Conservation (phyloP, 345 rosid species). For the Syzygium oleosum region DNA sequence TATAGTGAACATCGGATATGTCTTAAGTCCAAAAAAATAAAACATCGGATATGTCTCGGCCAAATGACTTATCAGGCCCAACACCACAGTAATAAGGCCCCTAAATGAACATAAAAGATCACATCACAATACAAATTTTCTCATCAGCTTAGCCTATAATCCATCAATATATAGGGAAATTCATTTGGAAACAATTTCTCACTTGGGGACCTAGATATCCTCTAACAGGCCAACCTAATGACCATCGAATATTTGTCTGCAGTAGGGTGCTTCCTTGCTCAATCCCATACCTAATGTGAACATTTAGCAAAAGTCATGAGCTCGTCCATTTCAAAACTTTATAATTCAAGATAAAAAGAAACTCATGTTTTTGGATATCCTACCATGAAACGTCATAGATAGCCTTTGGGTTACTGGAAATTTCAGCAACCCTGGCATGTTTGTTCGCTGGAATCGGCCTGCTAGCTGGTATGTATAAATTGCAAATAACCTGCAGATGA, state of each 20-base stretch:
- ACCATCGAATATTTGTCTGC: conserved; percentile 71
- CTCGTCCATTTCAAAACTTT: not conserved
- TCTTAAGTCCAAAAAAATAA: conserved; percentile 11
- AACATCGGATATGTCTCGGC: conserved; percentile 90
- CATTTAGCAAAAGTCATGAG: not conserved
- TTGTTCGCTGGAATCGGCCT: conserved; percentile 87
- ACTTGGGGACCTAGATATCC: conserved; percentile 96
- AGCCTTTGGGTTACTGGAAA: conserved; percentile 39
- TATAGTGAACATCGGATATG: conserved; percentile 90
- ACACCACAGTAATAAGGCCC: conserved; percentile 94
- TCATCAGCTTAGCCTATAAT: not conserved
- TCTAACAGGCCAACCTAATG: conserved; percentile 98
- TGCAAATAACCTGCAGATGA: conserved; percentile 56
- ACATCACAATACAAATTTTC: not conserved
- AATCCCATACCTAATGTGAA: conserved; percentile 55
- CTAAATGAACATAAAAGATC: conserved; percentile 17
- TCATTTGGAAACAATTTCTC: not conserved
- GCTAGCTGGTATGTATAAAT: conserved; percentile 67
- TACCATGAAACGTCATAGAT: conserved; percentile 65
- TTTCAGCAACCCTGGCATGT: conserved; percentile 65
- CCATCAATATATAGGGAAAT: not conserved
- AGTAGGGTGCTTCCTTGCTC: conserved; percentile 97
- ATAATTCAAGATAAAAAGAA: not conserved
- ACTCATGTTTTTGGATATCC: not conserved
- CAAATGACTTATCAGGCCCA: conserved; percentile 84